These are phyloP conservation scores for Plectosphaerella plurivora DNA, from an alignment of 2,329 filamentous ascomycete genomes.

Conservation along the genomic window DNA sequence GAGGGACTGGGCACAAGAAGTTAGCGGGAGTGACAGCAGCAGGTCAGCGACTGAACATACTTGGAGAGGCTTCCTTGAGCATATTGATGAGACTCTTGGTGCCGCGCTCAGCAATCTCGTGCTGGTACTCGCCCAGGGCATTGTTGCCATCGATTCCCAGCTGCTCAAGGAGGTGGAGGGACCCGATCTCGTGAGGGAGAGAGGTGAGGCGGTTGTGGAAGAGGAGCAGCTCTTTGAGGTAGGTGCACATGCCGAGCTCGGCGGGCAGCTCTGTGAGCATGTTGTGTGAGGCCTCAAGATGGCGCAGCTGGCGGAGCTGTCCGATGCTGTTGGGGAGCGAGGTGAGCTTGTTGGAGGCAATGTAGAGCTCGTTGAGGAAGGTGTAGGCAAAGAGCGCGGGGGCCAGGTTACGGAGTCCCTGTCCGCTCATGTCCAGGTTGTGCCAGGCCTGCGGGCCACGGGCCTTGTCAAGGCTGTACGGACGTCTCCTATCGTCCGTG, in stretches of 20 bases:
- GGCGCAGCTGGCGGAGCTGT: slow-evolving; percentile 71
- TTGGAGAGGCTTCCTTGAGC: slow-evolving; percentile 77
- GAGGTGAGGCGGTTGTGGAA: slow-evolving; percentile 87
- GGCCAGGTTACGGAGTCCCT: slow-evolving; percentile 81
- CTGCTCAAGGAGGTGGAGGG: slow-evolving; percentile 81
- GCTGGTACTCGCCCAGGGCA: slow-evolving; percentile 69
- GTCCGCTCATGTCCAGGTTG: slow-evolving; percentile 92
- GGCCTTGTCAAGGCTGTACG: slow-evolving; percentile 62
- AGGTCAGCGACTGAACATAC: slow-evolving; percentile 45
- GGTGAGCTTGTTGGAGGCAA: slow-evolving; percentile 87
- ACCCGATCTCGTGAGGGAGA: slow-evolving; percentile 82
- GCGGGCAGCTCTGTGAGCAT: slow-evolving; percentile 75
- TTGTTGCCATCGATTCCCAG: slow-evolving; percentile 92
- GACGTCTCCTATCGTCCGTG: slow-evolving; percentile 52
- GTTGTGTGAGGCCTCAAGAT: slow-evolving; percentile 88
- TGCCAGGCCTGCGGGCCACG: slow-evolving; percentile 80
- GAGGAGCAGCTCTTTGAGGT: slow-evolving; percentile 76
- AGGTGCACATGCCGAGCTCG: slow-evolving; percentile 96
- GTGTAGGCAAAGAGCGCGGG: slow-evolving; percentile 77
- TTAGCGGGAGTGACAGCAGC: slow-evolving; percentile 14
- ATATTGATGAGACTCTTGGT: slow-evolving; percentile 80
- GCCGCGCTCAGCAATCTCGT: slow-evolving; percentile 80
- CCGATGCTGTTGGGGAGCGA: slow-evolving; percentile 78
- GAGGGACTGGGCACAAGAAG: slow-evolving; percentile 54
- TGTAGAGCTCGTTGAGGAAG: slow-evolving; percentile 87